phyloP scores from a whole-genome alignment of 352 stramenopile genomes.

The Phytophthora agathidicida region DNA sequence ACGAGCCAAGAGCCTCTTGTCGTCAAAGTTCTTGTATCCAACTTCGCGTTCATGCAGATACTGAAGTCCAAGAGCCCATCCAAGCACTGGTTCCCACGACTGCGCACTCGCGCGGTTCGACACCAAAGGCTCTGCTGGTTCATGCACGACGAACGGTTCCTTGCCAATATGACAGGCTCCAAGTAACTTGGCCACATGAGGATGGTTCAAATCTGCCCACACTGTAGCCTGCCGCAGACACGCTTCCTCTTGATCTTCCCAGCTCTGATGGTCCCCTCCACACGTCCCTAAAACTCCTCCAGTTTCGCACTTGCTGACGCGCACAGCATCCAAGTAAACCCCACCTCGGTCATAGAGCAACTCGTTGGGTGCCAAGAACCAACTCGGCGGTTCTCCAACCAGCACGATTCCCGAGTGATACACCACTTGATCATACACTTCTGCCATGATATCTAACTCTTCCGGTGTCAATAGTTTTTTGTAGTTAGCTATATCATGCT shows the following conservation, averaged over 20 bases:
- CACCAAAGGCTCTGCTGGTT: constrained; percentile 17
- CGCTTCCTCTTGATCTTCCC: constrained; percentile 27
- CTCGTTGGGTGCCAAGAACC: constrained; percentile 28
- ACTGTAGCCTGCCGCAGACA: constrained; percentile 29
- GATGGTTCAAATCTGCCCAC: constrained; percentile 36
- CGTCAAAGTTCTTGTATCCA: constrained; percentile 30
- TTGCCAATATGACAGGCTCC: constrained; percentile 35
- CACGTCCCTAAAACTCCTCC: constrained; percentile 9
- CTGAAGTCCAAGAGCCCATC: constrained; percentile 32
- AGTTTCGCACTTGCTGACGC: constrained; percentile 23
- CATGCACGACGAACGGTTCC: constrained; percentile 31
- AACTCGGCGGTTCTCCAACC: constrained; percentile 18
- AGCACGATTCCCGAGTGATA: constrained; percentile 23
- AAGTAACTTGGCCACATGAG: constrained; percentile 35
- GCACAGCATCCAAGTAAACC: constrained; percentile 27
- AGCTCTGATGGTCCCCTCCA: constrained; percentile 8
- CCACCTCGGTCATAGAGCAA: constrained; percentile 2
- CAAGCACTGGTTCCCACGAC: constrained; percentile 30
- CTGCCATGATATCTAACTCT: constrained; percentile 32
- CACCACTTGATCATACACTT: constrained; percentile 21
- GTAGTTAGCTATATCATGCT: constrained; percentile 13
- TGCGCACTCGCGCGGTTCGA: constrained; percentile 19
- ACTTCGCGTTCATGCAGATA: constrained; percentile 41
- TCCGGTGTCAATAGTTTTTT: constrained; percentile 13
- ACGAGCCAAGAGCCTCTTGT: constrained; percentile 22